Evolutionary conservation across 768 basidiomycete species (phyloP).

Genomic region (Rhodotorula kratochvilovae): DNA sequence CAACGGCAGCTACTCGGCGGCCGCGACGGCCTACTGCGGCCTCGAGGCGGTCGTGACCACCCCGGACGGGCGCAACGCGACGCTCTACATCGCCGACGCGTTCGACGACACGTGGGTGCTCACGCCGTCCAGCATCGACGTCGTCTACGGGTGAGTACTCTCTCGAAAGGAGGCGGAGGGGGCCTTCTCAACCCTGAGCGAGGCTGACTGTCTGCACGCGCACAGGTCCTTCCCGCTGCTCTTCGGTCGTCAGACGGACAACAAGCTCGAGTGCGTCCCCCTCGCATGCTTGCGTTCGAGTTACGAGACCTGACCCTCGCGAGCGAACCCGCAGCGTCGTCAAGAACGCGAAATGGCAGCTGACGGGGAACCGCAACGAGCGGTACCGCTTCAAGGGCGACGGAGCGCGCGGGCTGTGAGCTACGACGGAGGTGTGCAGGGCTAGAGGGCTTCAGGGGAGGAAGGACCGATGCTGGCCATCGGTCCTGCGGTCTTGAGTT

Average conservation of each 20-base stretch:
- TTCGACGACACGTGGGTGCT: constrained; percentile 39
- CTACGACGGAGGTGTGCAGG: too few species aligned
- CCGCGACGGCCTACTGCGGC: constrained; percentile 39
- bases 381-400: constrained; percentile 15
- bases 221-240: constrained; percentile 1
- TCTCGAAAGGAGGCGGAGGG: too few species aligned
- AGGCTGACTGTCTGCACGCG: too few species aligned
- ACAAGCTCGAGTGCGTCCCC: not conserved
- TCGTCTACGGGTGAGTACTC: constrained; percentile 11
- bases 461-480: too few species aligned
- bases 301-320: not conserved
- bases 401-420: not conserved
- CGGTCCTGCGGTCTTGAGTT: too few species aligned
- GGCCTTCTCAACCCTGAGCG: too few species aligned
- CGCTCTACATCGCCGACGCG: constrained; percentile 38
- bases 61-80: constrained; percentile 30
- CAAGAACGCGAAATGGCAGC: constrained; percentile 15
- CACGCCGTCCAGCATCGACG: constrained; percentile 25
- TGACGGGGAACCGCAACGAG: constrained; percentile 37
- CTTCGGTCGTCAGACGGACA: not conserved
- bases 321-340: constrained; percentile 11
- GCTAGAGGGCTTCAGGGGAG: too few species aligned
- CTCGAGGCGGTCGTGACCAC: constrained; percentile 31
- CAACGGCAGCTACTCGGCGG: constrained; percentile 20
- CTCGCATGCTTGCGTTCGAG: not conserved